A percentile compares a stretch with the other conserved stretches of the same genome.
phyloP scores from a whole-genome alignment of 306 rosid genomes.

The Astragalus membranaceus region DNA sequence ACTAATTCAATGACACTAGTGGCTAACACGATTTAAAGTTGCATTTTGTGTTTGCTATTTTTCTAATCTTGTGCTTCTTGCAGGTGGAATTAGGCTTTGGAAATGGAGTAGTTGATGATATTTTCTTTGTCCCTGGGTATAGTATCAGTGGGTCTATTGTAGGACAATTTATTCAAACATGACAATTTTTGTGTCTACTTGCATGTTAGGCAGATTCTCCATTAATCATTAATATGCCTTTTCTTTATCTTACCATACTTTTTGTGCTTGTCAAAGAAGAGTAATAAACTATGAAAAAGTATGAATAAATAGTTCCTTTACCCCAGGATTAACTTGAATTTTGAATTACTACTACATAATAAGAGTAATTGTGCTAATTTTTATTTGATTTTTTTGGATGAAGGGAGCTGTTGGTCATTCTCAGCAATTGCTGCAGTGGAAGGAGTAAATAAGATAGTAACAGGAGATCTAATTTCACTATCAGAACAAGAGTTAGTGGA shows the following conservation, averaged over 20 bases:
- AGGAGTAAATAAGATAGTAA: slow-evolving; percentile 74
- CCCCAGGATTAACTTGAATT: no score
- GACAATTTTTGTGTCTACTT: not conserved
- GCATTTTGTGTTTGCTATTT: no score
- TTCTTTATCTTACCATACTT: not conserved
- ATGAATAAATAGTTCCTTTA: not conserved
- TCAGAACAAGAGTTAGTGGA: slow-evolving; percentile 96
- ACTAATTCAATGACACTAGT: no score
- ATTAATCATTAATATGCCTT: not conserved
- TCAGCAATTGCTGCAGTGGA: slow-evolving; percentile 69
- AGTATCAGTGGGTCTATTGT: no score
- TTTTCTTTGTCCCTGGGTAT: no score
- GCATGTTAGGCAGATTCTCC: not conserved
- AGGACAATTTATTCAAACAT: no score
- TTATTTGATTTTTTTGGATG: slow-evolving; percentile 2
- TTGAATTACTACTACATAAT: no score
- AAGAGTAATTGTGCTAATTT: no score
- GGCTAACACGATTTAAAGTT: no score
- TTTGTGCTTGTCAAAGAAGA: not conserved
- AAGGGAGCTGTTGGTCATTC: slow-evolving; percentile 99
- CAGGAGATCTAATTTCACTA: slow-evolving; percentile 68
- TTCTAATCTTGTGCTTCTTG: no score
- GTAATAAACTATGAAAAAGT: not conserved
- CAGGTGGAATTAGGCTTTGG: no score
- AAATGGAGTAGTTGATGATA: no score